These are phyloP conservation scores for Oxytropis ochrocephala DNA, from an alignment of 306 rosid genomes.

Conservation along the genomic window DNA sequence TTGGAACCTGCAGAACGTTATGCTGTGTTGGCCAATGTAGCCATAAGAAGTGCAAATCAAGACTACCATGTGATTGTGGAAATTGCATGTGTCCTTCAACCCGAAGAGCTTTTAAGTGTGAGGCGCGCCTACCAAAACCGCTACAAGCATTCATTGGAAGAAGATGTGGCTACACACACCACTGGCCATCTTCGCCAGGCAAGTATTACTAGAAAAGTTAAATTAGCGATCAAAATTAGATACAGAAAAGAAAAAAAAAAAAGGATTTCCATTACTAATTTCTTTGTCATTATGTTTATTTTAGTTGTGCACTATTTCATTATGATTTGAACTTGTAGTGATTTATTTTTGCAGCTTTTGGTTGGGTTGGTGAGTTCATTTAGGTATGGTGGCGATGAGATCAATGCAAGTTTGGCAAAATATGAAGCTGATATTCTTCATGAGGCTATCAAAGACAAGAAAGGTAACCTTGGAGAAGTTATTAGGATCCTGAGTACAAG, in stretches of 20 bases:
- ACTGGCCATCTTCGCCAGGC: conserved; percentile 59
- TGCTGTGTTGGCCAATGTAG: conserved; percentile 21
- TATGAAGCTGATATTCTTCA: conserved; percentile 58
- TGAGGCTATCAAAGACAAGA: conserved; percentile 41
- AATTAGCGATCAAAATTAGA: too few species aligned
- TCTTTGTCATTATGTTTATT: too few species aligned
- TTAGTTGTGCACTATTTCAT: not conserved
- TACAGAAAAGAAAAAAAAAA: too few species aligned
- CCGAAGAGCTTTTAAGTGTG: conserved; percentile 57
- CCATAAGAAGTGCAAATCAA: not conserved
- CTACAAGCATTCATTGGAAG: conserved; percentile 70
- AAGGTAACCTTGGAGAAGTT: conserved; percentile 41
- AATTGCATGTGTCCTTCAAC: conserved; percentile 34
- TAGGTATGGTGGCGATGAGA: conserved; percentile 36
- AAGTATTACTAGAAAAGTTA: not conserved
- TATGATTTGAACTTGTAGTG: not conserved
- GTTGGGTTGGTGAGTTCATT: conserved; percentile 44
- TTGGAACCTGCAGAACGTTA: conserved; percentile 20
- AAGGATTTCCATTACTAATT: too few species aligned
- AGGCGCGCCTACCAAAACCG: conserved; percentile 65
- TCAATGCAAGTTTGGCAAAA: conserved; percentile 35
- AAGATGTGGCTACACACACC: conserved; percentile 65
- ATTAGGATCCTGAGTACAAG: conserved; percentile 46
- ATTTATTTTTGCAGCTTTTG: conserved; percentile 38
- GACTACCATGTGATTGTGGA: conserved; percentile 52